phyloP scores from a whole-genome alignment of 768 basidiomycete species.

The Psilocybe tampanensis region DNA sequence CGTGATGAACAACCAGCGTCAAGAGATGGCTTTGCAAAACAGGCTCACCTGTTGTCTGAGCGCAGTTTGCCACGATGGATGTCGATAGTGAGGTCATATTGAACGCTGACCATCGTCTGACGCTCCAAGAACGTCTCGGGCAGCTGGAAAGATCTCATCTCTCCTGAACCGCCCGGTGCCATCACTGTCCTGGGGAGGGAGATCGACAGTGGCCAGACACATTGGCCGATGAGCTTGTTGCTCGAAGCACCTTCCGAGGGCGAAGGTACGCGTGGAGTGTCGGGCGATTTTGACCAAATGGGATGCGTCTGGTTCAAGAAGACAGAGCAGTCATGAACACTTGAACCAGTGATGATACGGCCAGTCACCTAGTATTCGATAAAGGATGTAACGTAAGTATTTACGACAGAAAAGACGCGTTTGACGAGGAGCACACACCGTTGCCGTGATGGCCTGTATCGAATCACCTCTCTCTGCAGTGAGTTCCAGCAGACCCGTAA shows the following conservation, averaged over 20 bases:
- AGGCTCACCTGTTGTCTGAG: slow-evolving; percentile 46
- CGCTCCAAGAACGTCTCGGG: slow-evolving; percentile 59
- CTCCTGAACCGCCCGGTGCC: slow-evolving; percentile 38
- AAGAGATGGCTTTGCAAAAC: background rate
- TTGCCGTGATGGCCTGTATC: slow-evolving; percentile 48
- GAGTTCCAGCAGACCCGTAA: slow-evolving; percentile 49
- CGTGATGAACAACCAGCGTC: background rate
- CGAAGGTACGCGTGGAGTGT: slow-evolving; percentile 42
- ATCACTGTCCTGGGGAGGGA: slow-evolving; percentile 45
- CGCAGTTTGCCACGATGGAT: slow-evolving; percentile 52
- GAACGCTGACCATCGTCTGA: slow-evolving; percentile 47
- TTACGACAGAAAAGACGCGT: background rate
- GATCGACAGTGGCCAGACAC: slow-evolving; percentile 51
- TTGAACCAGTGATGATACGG: slow-evolving; percentile 51
- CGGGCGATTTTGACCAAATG: slow-evolving; percentile 50
- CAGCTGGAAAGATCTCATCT: slow-evolving; percentile 40
- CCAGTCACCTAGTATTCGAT: slow-evolving; percentile 52
- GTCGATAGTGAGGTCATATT: slow-evolving; percentile 50
- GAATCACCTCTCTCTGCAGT: slow-evolving; percentile 53
- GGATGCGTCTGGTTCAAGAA: slow-evolving; percentile 47
- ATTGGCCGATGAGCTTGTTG: slow-evolving; percentile 48
- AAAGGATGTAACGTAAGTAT: background rate
- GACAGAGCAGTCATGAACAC: slow-evolving; percentile 41
- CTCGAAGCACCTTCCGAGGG: slow-evolving; percentile 40
- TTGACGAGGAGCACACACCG: slow-evolving; percentile 28